A percentile compares a stretch with the other conserved stretches of the same genome.
Conservation (phyloP, 495 filamentous ascomycete species). For the Penicillium longicatenatum region DNA sequence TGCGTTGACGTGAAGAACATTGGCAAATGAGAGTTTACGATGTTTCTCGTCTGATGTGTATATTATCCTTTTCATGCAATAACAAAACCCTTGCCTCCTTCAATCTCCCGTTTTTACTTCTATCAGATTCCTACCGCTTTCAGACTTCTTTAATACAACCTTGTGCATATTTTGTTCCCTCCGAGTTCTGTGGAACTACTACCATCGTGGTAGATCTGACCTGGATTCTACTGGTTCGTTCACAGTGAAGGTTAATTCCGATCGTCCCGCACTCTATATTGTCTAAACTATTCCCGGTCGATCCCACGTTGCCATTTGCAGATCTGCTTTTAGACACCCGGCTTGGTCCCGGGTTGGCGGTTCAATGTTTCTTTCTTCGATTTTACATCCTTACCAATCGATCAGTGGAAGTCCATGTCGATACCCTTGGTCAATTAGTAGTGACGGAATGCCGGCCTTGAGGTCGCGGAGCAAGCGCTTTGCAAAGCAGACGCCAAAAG, state of each 20-base stretch:
- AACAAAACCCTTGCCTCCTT: slow-evolving; percentile 29
- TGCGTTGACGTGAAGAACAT: slow-evolving; percentile 12
- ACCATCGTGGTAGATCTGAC: slow-evolving; percentile 12
- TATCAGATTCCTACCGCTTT: slow-evolving; percentile 25
- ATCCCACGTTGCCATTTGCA: slow-evolving; percentile 5
- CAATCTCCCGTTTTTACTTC: slow-evolving; percentile 10
- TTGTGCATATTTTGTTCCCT: slow-evolving; percentile 21
- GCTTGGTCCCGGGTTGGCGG: background rate
- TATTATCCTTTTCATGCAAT: slow-evolving; percentile 13
- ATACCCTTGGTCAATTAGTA: background rate
- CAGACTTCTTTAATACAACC: slow-evolving; percentile 26
- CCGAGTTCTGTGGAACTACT: slow-evolving; percentile 4
- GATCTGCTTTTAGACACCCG: slow-evolving; percentile 7
- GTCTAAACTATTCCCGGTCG: slow-evolving; percentile 9
- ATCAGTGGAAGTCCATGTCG: slow-evolving; percentile 8
- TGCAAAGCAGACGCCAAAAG: slow-evolving; percentile 1
- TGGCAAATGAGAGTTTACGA: slow-evolving; percentile 12
- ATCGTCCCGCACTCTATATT: slow-evolving; percentile 3
- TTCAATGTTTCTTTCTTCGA: background rate
- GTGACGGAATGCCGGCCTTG: slow-evolving; percentile 23
- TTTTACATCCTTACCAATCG: background rate
- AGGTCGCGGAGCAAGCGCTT: slow-evolving; percentile 16
- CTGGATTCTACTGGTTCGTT: slow-evolving; percentile 15
- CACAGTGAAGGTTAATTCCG: background rate
- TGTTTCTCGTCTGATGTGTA: slow-evolving; percentile 15